A percentile compares a stretch with the other conserved stretches of the same genome.
These are phyloP conservation scores for Thymus mandschuricus DNA, from an alignment of 257 asterid species.

Conservation along the genomic window DNA sequence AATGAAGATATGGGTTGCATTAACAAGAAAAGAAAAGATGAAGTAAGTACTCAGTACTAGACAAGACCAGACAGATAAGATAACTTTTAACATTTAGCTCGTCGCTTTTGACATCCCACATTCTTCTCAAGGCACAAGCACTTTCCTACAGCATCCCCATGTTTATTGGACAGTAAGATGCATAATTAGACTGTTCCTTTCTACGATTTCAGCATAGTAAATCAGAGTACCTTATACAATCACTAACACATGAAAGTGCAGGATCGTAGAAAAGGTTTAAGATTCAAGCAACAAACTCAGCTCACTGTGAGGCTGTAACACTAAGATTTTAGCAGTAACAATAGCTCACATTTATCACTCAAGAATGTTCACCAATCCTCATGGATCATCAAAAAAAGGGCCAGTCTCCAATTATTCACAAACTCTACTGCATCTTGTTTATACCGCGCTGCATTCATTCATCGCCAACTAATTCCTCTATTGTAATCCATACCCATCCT, in stretches of 20 bases:
- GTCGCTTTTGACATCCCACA: background rate
- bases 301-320: background rate
- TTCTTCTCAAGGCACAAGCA: constrained; percentile 18
- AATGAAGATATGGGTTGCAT: background rate
- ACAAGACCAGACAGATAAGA: constrained; percentile 2
- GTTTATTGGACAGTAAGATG: background rate
- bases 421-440: background rate
- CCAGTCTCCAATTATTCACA: background rate
- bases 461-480: constrained; percentile 6
- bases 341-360: background rate
- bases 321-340: background rate
- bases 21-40: background rate
- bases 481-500: background rate
- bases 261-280: background rate
- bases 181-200: background rate
- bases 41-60: background rate
- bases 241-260: constrained; percentile 10
- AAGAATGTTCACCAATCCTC: constrained; percentile 4
- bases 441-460: background rate
- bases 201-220: background rate
- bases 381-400: constrained; percentile 13
- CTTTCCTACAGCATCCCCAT: constrained; percentile 4
- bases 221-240: background rate
- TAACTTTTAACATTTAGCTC: background rate
- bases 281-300: background rate